Percentiles rank a stretch among this genome's conserved stretches.
Evolutionary conservation across 192 early-diverging fungal genomes (phyloP).

Genomic region (Backusella liffmaniae): DNA sequence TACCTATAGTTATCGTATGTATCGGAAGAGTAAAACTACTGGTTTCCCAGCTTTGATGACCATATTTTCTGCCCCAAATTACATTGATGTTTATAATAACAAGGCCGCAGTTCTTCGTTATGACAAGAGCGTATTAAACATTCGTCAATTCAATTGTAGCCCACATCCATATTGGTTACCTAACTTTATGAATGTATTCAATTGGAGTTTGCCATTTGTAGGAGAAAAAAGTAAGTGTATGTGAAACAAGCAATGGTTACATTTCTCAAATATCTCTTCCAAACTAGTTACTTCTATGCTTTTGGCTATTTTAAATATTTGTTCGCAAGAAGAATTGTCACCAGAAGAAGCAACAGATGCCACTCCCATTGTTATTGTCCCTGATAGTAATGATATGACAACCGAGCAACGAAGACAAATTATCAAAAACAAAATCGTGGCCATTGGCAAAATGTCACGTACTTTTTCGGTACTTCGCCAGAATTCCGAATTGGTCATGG

Average conservation of each 20-base stretch:
- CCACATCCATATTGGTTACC: slow-evolving; percentile 98
- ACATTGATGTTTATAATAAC: slow-evolving; percentile 97
- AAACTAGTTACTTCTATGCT: slow-evolving; percentile 91
- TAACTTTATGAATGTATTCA: slow-evolving; percentile 99
- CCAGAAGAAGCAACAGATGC: slow-evolving; percentile 45
- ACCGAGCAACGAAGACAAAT: slow-evolving; percentile 62
- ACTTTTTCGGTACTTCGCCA: slow-evolving; percentile 87
- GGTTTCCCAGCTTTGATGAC: slow-evolving; percentile 97
- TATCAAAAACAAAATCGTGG: slow-evolving; percentile 86
- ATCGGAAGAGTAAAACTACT: slow-evolving; percentile 90
- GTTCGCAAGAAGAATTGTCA: slow-evolving; percentile 89
- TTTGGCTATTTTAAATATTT: slow-evolving; percentile 88
- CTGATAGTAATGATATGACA: slow-evolving; percentile 33
- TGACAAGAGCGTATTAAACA: slow-evolving; percentile 99
- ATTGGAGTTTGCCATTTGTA: slow-evolving; percentile 96
- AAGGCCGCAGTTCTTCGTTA: slow-evolving; percentile 97
- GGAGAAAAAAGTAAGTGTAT: slow-evolving; percentile 84
- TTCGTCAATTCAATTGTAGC: slow-evolving; percentile 86
- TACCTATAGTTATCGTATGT: slow-evolving; percentile 76
- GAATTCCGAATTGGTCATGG: slow-evolving; percentile 88
- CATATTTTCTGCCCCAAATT: slow-evolving; percentile 97
- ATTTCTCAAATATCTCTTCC: background rate
- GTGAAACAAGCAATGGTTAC: background rate
- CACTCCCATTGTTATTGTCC: background rate
- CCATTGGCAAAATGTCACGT: slow-evolving; percentile 85